These are phyloP conservation scores for Agrostemma githago DNA, from an alignment of 148 eudicot genomes.

Conservation along the genomic window DNA sequence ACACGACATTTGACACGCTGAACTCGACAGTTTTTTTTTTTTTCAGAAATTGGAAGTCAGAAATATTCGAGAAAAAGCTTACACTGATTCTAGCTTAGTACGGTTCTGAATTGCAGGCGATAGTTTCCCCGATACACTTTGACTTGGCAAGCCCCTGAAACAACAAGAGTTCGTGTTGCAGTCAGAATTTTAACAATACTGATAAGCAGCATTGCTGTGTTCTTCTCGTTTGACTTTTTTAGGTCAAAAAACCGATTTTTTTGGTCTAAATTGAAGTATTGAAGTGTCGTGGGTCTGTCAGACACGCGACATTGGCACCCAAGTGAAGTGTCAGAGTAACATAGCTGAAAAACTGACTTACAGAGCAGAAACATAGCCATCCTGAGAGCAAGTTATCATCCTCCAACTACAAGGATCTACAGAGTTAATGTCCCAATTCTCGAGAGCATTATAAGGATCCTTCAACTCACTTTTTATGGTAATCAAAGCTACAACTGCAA, in stretches of 20 bases:
- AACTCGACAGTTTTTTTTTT: neutral
- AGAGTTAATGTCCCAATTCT: slow-evolving; percentile 70
- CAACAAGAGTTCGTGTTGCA: slow-evolving; percentile 11
- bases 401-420: slow-evolving; percentile 98
- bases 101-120: slow-evolving; percentile 82
- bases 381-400: slow-evolving; percentile 69
- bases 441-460: slow-evolving; percentile 72
- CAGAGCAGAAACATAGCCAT: slow-evolving; percentile 73
- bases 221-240: too few relatives aligned
- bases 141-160: slow-evolving; percentile 80
- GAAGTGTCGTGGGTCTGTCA: too few relatives aligned
- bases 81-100: slow-evolving; percentile 74
- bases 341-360: slow-evolving; percentile 21
- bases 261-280: too few relatives aligned
- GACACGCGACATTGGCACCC: too few relatives aligned
- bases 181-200: neutral
- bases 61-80: slow-evolving; percentile 26
- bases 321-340: too few relatives aligned
- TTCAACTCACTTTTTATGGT: slow-evolving; percentile 50
- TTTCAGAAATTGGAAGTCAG: neutral
- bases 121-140: slow-evolving; percentile 70
- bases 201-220: neutral
- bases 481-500: slow-evolving; percentile 84
- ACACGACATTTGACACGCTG: slow-evolving; percentile 6
- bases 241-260: too few relatives aligned